Percentiles rank a stretch among this genome's conserved stretches.
phyloP scores from a whole-genome alignment of 2,329 filamentous ascomycete species.

The Phaeosphaeriaceae sp. region DNA sequence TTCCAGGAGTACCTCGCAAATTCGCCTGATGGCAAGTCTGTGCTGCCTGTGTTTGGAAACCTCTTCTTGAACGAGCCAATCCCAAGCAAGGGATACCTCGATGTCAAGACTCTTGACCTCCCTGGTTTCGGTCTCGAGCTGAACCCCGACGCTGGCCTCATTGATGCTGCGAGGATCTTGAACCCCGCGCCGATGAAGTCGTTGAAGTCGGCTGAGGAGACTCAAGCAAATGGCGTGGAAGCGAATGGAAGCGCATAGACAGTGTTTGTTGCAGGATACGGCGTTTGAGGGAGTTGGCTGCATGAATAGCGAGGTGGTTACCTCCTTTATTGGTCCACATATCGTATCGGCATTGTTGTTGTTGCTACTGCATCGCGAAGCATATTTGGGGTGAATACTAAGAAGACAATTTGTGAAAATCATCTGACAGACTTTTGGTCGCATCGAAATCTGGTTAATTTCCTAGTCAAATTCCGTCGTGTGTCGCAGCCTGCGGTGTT shows the following conservation, averaged over 20 bases:
- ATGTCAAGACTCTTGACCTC: constrained; percentile 81
- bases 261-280: constrained; percentile 1
- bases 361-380: constrained; percentile 5
- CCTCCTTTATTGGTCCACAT: constrained; percentile 5
- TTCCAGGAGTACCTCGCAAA: constrained; percentile 98
- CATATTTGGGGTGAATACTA: not conserved
- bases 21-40: constrained; percentile 87
- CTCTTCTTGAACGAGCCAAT: constrained; percentile 92
- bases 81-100: constrained; percentile 81
- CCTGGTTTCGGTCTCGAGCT: constrained; percentile 90
- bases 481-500: too few relatives aligned
- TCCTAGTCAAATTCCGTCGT: too few relatives aligned
- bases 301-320: constrained; percentile 5
- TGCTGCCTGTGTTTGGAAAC: constrained; percentile 90
- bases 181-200: constrained; percentile 66
- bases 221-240: constrained; percentile 9
- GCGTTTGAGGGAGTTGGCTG: constrained; percentile 12
- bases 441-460: too few relatives aligned
- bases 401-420: too few relatives aligned
- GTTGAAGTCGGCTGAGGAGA: constrained; percentile 43
- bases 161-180: constrained; percentile 77
- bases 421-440: too few relatives aligned
- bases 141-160: constrained; percentile 81
- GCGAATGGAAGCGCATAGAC: constrained; percentile 26
- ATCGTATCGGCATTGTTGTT: constrained; percentile 27